Evolutionary conservation across 495 filamentous ascomycete species (phyloP).

Genomic region (Chaetomium tenue): DNA sequence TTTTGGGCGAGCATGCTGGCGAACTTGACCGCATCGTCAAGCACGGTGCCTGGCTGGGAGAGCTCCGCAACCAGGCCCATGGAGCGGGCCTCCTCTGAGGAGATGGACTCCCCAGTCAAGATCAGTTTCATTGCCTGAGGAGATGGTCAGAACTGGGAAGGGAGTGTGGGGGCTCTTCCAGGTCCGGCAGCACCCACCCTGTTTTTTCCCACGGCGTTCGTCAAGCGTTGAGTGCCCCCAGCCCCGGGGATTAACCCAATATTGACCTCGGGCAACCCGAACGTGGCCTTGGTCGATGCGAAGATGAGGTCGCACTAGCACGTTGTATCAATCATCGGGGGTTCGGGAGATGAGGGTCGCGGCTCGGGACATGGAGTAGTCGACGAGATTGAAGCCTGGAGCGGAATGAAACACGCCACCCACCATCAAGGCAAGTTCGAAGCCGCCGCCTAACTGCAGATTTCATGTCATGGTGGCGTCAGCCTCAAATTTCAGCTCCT

Average conservation of each 20-base stretch:
- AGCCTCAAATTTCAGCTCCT: neutral
- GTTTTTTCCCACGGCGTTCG: conserved; percentile 42
- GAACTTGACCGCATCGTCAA: neutral
- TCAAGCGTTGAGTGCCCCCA: conserved; percentile 45
- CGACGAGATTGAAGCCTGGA: neutral
- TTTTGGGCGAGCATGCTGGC: conserved; percentile 2
- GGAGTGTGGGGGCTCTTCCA: neutral
- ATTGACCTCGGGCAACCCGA: conserved; percentile 47
- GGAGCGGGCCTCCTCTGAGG: conserved; percentile 5
- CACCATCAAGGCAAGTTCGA: conserved; percentile 38
- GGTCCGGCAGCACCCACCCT: conserved; percentile 24
- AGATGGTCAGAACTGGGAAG: neutral
- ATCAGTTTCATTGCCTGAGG: conserved; percentile 17
- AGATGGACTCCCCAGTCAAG: conserved; percentile 2
- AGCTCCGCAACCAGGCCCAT: conserved; percentile 8
- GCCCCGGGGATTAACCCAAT: conserved; percentile 47
- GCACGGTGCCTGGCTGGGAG: neutral
- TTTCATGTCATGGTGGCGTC: neutral
- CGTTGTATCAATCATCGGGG: conserved; percentile 1
- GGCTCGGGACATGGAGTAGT: too few species aligned
- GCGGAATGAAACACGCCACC: conserved; percentile 12
- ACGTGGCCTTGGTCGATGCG: conserved; percentile 34
- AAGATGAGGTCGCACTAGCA: conserved; percentile 45
- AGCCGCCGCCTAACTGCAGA: conserved; percentile 39
- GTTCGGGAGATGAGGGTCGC: too few species aligned